These are phyloP conservation scores for Emericellopsis cladophorae DNA, from an alignment of 2,329 filamentous ascomycete genomes.

Conservation along the genomic window DNA sequence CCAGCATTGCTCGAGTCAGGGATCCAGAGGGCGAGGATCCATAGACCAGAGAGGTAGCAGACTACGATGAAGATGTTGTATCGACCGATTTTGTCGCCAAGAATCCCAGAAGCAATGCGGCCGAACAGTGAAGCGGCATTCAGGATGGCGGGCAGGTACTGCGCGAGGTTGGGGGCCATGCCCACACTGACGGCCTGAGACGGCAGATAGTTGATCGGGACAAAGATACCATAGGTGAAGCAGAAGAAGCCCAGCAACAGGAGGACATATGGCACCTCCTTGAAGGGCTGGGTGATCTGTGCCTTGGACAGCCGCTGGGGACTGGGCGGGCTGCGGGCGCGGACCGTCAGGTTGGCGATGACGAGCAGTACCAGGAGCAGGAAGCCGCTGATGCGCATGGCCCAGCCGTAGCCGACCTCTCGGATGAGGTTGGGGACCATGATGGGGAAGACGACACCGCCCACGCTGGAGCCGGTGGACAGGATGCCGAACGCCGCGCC, in stretches of 20 bases:
- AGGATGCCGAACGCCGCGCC: constrained; percentile 45
- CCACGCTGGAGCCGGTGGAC: constrained; percentile 42
- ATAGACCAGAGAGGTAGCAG: constrained; percentile 23
- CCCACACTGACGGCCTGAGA: constrained; percentile 16
- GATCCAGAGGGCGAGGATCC: constrained; percentile 29
- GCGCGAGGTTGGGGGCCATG: constrained; percentile 12
- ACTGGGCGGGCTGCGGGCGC: constrained; percentile 5
- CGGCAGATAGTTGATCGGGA: constrained; percentile 22
- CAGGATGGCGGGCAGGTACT: constrained; percentile 23
- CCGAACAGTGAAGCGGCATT: constrained; percentile 25
- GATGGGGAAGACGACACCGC: constrained; percentile 32
- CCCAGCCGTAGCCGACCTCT: constrained; percentile 23
- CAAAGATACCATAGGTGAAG: constrained; percentile 21
- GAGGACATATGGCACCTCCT: constrained; percentile 17
- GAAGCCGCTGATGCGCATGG: constrained; percentile 24
- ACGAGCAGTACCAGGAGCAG: constrained; percentile 19
- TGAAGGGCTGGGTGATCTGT: constrained; percentile 13
- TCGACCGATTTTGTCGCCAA: constrained; percentile 21
- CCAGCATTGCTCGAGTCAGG: constrained; percentile 14
- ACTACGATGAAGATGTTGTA: constrained; percentile 32
- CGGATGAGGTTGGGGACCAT: constrained; percentile 11
- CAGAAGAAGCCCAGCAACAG: constrained; percentile 17
- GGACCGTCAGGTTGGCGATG: constrained; percentile 17
- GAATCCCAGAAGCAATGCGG: constrained; percentile 16
- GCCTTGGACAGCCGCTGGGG: constrained; percentile 1